Conservation (phyloP, 352 stramenopile species). For the Phytophthora nicotianae region DNA sequence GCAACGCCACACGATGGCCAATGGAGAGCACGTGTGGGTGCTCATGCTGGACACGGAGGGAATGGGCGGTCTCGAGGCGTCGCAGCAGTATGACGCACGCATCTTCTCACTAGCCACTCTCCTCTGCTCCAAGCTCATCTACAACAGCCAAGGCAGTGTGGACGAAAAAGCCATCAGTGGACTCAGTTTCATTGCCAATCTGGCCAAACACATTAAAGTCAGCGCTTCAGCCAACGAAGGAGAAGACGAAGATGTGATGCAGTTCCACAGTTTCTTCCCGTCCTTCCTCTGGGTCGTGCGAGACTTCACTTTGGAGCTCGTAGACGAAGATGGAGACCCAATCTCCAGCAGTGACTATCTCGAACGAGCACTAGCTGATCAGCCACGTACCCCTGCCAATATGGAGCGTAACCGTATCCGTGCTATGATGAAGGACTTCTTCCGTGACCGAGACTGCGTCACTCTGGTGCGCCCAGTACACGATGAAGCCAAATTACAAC, state of each 20-base stretch:
- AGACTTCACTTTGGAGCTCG: constrained; percentile 88
- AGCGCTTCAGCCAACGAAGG: constrained; percentile 43
- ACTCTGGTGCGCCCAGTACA: constrained; percentile 85
- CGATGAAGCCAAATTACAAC: constrained; percentile 78
- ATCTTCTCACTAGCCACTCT: constrained; percentile 89
- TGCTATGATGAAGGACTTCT: constrained; percentile 87
- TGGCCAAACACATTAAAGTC: constrained; percentile 87
- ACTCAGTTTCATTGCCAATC: constrained; percentile 88
- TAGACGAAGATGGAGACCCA: constrained; percentile 82
- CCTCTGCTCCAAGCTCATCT: constrained; percentile 88
- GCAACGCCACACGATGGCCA: constrained; percentile 58
- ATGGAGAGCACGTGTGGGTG: constrained; percentile 76
- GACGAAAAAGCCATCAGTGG: constrained; percentile 87
- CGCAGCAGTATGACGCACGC: constrained; percentile 85
- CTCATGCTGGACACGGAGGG: constrained; percentile 90
- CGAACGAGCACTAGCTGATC: constrained; percentile 72
- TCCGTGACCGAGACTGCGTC: constrained; percentile 78
- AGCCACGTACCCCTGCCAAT: constrained; percentile 70
- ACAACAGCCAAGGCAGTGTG: constrained; percentile 87
- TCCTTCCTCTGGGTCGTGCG: constrained; percentile 90
- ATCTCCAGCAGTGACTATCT: constrained; percentile 87
- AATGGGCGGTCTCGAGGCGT: constrained; percentile 83
- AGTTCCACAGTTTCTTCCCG: constrained; percentile 88
- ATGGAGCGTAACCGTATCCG: constrained; percentile 82
- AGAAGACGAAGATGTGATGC: constrained; percentile 63